phyloP scores from a whole-genome alignment of 2,329 filamentous ascomycete species.

The Fusarium sp. region DNA sequence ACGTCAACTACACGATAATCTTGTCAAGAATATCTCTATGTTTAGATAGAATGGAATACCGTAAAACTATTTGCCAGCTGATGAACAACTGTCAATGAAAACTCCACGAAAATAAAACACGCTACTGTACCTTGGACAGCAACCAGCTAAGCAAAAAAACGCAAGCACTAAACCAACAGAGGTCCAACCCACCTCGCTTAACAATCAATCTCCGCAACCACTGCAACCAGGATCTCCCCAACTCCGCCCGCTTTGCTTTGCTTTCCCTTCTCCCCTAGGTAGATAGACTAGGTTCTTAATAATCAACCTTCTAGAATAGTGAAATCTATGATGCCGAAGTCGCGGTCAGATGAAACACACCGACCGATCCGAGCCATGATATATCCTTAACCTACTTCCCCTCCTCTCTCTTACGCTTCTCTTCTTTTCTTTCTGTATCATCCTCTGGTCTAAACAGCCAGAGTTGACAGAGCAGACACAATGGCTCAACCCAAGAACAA shows the following conservation, averaged over 20 bases:
- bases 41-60: neutral
- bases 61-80: too few species aligned
- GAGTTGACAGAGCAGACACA: neutral
- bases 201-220: constrained; percentile 25
- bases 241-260: neutral
- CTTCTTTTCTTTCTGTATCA: neutral
- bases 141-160: neutral
- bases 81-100: neutral
- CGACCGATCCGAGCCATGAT: neutral
- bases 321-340: constrained; percentile 1
- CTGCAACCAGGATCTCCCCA: neutral
- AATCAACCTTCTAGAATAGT: constrained; percentile 1
- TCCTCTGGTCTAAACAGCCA: neutral
- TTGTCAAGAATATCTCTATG: too few species aligned
- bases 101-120: neutral
- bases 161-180: neutral
- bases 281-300: neutral
- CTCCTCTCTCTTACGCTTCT: neutral
- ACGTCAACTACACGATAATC: too few species aligned
- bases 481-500: neutral
- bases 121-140: neutral
- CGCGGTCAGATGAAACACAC: constrained; percentile 2
- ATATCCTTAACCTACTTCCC: neutral
- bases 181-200: constrained; percentile 2
- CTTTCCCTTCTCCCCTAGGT: too few species aligned